These are phyloP conservation scores for Plasmodium ovale DNA, from an alignment of 169 alveolate genomes.

Conservation along the genomic window DNA sequence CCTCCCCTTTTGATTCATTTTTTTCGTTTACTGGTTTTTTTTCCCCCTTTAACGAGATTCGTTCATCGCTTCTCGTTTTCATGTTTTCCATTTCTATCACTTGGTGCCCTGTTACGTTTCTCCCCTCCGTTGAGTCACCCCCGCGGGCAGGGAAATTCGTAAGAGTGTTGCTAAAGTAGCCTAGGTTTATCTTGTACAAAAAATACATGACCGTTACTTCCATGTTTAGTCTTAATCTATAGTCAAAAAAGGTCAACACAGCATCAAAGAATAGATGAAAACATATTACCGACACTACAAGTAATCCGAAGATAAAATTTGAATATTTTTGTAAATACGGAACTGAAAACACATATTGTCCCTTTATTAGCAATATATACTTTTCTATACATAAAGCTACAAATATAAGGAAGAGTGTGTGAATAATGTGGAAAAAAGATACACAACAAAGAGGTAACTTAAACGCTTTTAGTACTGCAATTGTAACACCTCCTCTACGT, in stretches of 20 bases:
- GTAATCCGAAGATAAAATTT: background rate
- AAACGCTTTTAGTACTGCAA: slow-evolving; percentile 16
- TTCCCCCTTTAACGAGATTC: background rate
- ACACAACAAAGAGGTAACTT: background rate
- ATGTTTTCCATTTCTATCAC: background rate
- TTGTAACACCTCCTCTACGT: slow-evolving; percentile 1
- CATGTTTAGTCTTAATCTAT: slow-evolving; percentile 18
- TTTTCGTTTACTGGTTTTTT: background rate
- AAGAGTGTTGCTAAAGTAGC: background rate
- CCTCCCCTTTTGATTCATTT: background rate
- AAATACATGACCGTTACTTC: slow-evolving; percentile 27
- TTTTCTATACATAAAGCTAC: slow-evolving; percentile 47
- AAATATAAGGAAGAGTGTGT: slow-evolving; percentile 12
- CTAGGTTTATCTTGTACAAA: slow-evolving; percentile 39
- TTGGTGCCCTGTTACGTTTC: background rate
- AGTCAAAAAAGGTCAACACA: background rate
- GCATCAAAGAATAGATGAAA: slow-evolving; percentile 29
- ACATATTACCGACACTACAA: slow-evolving; percentile 5
- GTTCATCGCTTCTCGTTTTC: background rate
- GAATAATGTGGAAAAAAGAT: slow-evolving; percentile 9
- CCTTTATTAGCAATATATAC: slow-evolving; percentile 19
- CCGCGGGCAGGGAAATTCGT: background rate
- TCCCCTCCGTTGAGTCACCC: background rate
- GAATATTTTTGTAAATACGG: background rate
- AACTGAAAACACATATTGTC: background rate